Conservation (phyloP, 2,329 filamentous ascomycete species). For the Phyllosticta citriasiana region DNA sequence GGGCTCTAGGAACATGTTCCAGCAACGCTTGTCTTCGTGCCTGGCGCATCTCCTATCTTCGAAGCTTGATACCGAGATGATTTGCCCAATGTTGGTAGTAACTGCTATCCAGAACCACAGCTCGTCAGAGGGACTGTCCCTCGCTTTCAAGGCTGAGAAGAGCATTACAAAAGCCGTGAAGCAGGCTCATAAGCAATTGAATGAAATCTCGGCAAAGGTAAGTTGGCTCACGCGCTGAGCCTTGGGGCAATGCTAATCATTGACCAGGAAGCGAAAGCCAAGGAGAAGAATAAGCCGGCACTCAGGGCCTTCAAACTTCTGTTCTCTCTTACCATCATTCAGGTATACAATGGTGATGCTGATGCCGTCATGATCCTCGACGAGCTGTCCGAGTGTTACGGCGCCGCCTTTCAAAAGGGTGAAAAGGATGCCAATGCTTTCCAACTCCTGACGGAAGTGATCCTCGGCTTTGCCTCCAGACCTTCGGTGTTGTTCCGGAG, state of each 20-base stretch:
- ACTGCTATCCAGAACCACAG: constrained; percentile 22
- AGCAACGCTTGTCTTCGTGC: constrained; percentile 45
- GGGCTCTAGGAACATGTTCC: constrained; percentile 41
- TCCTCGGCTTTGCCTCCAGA: constrained; percentile 82
- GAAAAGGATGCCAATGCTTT: constrained; percentile 35
- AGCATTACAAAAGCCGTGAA: constrained; percentile 30
- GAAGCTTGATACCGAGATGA: constrained; percentile 27
- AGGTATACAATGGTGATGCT: constrained; percentile 80
- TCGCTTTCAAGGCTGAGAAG: constrained; percentile 40
- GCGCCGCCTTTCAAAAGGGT: constrained; percentile 22
- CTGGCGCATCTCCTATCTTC: constrained; percentile 40
- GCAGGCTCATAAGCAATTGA: constrained; percentile 22
- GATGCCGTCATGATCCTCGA: constrained; percentile 75
- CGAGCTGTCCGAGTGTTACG: constrained; percentile 67
- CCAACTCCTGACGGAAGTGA: constrained; percentile 71
- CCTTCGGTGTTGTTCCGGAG: constrained; percentile 77
- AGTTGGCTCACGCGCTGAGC: constrained; percentile 2
- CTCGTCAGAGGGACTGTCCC: constrained; percentile 25
- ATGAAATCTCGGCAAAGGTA: constrained; percentile 20
- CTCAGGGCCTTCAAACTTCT: constrained; percentile 65
- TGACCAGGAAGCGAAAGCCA: constrained; percentile 10
- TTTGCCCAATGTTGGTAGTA: constrained; percentile 31
- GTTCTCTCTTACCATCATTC: constrained; percentile 73
- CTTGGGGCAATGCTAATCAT: constrained; percentile 9
- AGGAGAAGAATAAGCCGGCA: constrained; percentile 29